These are phyloP conservation scores for Russula brevipes DNA, from an alignment of 768 basidiomycete genomes.

Conservation along the genomic window DNA sequence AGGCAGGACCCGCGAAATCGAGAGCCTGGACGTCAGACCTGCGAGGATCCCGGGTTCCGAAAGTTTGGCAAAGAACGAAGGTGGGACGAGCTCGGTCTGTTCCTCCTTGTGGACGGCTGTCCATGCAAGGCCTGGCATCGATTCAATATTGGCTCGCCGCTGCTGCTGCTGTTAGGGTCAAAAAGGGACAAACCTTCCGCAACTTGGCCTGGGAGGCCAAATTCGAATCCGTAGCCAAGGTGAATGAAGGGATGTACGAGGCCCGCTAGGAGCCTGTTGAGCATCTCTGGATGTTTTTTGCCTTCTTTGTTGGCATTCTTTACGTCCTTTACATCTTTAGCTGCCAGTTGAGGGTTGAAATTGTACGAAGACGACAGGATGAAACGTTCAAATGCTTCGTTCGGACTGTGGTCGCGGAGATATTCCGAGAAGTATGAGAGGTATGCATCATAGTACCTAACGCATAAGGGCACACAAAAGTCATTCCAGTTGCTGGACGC, in stretches of 20 bases:
- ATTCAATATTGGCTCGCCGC: background rate
- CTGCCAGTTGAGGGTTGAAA: conserved; percentile 29
- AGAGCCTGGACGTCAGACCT: conserved; percentile 30
- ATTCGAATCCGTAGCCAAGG: conserved; percentile 57
- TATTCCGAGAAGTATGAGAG: conserved; percentile 47
- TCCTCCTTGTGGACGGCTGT: conserved; percentile 43
- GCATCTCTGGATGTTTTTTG: conserved; percentile 48
- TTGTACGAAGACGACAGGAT: conserved; percentile 53
- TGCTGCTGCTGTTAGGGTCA: too few relatives aligned
- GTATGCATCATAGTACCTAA: conserved; percentile 57
- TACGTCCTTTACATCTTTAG: conserved; percentile 20
- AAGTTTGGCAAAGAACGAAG: conserved; percentile 26
- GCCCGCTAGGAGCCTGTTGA: conserved; percentile 53
- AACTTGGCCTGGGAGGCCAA: conserved; percentile 51
- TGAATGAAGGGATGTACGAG: conserved; percentile 62
- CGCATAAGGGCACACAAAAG: background rate
- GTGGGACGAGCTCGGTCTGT: conserved; percentile 34
- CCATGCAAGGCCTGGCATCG: conserved; percentile 50
- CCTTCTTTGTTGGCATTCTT: conserved; percentile 21
- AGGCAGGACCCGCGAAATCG: background rate
- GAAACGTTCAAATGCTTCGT: conserved; percentile 50
- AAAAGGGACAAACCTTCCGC: conserved; percentile 48
- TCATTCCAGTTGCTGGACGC: too few relatives aligned
- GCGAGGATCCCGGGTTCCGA: background rate
- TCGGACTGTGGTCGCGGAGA: conserved; percentile 40